Conservation (phyloP, 208 protist species). For the Naegleria lovaniensis region DNA sequence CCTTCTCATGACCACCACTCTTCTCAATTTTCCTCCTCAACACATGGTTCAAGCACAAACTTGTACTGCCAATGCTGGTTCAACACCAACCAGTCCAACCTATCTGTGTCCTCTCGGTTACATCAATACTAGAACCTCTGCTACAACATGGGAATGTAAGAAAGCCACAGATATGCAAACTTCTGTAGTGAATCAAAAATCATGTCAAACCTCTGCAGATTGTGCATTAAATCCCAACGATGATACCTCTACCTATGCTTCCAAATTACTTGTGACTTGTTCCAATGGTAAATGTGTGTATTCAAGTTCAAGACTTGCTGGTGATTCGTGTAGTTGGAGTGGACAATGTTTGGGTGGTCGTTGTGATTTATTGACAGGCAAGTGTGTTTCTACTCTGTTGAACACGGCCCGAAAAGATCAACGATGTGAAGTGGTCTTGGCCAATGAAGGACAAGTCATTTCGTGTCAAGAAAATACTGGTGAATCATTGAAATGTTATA, state of each 20-base stretch:
- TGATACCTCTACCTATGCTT: not conserved
- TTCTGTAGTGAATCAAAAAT: not conserved
- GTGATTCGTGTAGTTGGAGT: not conserved
- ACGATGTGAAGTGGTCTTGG: not conserved
- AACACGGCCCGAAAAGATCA: not conserved
- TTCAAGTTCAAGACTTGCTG: not conserved
- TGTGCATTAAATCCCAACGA: not conserved
- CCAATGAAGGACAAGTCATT: not conserved
- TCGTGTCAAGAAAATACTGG: not conserved
- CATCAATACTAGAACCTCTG: not conserved
- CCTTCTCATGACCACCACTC: too few species aligned
- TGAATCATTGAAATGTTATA: not conserved
- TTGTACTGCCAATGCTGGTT: not conserved
- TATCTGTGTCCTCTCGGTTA: not conserved
- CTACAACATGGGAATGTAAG: not conserved
- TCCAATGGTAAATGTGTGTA: not conserved
- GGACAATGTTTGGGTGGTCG: not conserved
- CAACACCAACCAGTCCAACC: not conserved
- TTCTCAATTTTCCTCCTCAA: too few species aligned
- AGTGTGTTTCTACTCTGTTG: not conserved
- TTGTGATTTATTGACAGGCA: not conserved
- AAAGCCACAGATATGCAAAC: not conserved
- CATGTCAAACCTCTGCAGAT: not conserved
- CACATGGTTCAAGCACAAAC: not conserved
- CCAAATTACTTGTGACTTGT: not conserved